Evolutionary conservation across 495 filamentous ascomycete genomes (phyloP).

Genomic region (Podospora tetraspora): DNA sequence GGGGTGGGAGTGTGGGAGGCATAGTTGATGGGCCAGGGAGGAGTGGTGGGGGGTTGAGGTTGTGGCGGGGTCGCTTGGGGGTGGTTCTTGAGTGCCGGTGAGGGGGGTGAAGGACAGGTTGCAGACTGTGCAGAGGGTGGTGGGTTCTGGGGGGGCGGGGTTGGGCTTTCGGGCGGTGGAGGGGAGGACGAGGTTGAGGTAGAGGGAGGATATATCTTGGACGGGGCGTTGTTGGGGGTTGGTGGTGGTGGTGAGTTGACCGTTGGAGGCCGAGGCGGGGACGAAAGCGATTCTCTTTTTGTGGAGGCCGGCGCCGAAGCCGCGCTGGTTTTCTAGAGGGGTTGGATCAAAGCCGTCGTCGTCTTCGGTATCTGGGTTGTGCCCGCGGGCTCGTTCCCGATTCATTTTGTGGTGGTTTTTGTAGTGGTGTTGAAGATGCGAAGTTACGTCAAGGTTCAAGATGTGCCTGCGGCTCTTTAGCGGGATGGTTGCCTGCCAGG

Average conservation of each 20-base stretch:
- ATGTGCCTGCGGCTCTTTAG: background rate
- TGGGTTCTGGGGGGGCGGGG: background rate
- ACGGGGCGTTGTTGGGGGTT: conserved; percentile 22
- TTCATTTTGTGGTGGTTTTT: background rate
- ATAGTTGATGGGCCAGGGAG: conserved; percentile 76
- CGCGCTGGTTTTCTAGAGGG: conserved; percentile 64
- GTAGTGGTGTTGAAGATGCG: background rate
- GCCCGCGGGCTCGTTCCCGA: background rate
- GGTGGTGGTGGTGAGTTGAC: conserved; percentile 32
- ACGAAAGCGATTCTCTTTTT: conserved; percentile 78
- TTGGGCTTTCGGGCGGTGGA: conserved; percentile 18
- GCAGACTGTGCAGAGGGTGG: conserved; percentile 9
- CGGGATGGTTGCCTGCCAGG: background rate
- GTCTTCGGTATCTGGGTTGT: conserved; percentile 5
- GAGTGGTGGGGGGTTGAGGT: conserved; percentile 52
- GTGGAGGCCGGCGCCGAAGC: conserved; percentile 76
- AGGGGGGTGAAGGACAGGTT: conserved; percentile 7
- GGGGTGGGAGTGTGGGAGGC: conserved; percentile 72
- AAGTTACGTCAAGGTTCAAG: background rate
- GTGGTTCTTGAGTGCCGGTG: background rate
- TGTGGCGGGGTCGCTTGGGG: background rate
- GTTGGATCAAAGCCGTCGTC: conserved; percentile 51
- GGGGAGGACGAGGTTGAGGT: conserved; percentile 66
- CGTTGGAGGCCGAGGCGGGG: conserved; percentile 49
- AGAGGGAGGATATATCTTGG: conserved; percentile 54